Evolutionary conservation across 1,139 yeast species (phyloP).

Genomic region (Sugiyamaella japonica): DNA sequence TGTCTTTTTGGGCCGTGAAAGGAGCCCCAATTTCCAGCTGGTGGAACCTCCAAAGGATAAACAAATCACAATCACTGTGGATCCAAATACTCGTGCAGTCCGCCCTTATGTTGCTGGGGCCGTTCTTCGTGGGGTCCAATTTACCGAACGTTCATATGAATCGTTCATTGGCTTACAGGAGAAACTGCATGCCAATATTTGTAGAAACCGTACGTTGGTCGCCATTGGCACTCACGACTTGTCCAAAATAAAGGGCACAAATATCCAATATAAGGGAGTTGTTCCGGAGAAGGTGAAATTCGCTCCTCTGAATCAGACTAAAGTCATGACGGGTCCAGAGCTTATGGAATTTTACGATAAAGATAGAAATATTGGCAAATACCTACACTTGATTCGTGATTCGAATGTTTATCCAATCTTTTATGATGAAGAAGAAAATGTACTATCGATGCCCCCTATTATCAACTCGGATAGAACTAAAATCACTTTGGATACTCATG

Average conservation of each 20-base stretch:
- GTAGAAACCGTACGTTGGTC: conserved; percentile 95
- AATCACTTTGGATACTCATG: conserved; percentile 78
- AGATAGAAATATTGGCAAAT: conserved; percentile 88
- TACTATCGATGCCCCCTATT: conserved; percentile 94
- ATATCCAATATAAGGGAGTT: conserved; percentile 79
- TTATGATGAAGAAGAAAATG: conserved; percentile 71
- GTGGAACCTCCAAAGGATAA: conserved; percentile 54
- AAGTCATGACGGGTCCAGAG: conserved; percentile 67
- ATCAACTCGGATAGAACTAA: conserved; percentile 92
- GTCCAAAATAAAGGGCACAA: conserved; percentile 78
- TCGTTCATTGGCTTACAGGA: conserved; percentile 96
- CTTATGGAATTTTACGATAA: conserved; percentile 87
- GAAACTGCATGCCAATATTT: conserved; percentile 89
- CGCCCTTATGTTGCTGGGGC: conserved; percentile 98
- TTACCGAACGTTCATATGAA: conserved; percentile 82
- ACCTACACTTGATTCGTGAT: conserved; percentile 81
- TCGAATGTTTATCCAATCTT: conserved; percentile 92
- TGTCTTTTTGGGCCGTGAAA: conserved; percentile 73
- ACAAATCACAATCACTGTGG: conserved; percentile 59
- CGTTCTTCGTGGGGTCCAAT: conserved; percentile 74
- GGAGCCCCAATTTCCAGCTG: conserved; percentile 66
- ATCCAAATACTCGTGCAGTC: conserved; percentile 65
- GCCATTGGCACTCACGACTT: conserved; percentile 98
- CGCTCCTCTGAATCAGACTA: conserved; percentile 81
- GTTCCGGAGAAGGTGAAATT: conserved; percentile 70